phyloP scores from a whole-genome alignment of 2,329 filamentous ascomycete genomes.

The Tolypocladium amazonense region DNA sequence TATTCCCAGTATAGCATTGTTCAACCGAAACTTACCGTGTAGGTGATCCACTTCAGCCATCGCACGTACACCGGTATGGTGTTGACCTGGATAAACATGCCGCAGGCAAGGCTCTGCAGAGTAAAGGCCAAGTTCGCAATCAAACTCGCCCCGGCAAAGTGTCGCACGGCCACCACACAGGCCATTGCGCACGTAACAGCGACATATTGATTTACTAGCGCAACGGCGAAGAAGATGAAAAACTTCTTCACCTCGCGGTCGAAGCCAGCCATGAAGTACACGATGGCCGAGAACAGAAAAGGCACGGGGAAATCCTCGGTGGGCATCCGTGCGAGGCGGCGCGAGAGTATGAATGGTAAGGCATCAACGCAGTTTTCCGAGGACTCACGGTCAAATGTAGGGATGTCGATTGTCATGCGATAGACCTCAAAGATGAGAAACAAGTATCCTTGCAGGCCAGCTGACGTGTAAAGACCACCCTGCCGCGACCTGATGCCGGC shows the following conservation, averaged over 20 bases:
- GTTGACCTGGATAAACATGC: conserved; percentile 65
- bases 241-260: conserved; percentile 53
- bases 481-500: conserved; percentile 64
- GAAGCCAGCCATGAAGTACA: conserved; percentile 72
- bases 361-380: conserved; percentile 63
- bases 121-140: conserved; percentile 66
- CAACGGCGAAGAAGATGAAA: conserved; percentile 60
- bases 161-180: conserved; percentile 53
- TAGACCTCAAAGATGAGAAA: conserved; percentile 69
- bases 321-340: conserved; percentile 56
- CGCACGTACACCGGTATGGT: conserved; percentile 68
- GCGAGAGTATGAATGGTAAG: conserved; percentile 58
- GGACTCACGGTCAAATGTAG: conserved; percentile 64
- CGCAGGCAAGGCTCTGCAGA: conserved; percentile 62
- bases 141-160: conserved; percentile 60
- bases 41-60: conserved; percentile 57
- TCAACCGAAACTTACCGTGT: conserved; percentile 3
- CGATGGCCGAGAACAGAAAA: conserved; percentile 57
- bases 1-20: too few relatives aligned
- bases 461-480: conserved; percentile 61
- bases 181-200: conserved; percentile 61
- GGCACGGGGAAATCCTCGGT: conserved; percentile 67
- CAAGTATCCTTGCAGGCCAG: conserved; percentile 65
- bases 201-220: conserved; percentile 62
- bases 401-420: conserved; percentile 63